Percentiles rank a stretch among this genome's conserved stretches.
Evolutionary conservation across 192 early-diverging fungal genomes (phyloP).

Genomic region (Dispira simplex): DNA sequence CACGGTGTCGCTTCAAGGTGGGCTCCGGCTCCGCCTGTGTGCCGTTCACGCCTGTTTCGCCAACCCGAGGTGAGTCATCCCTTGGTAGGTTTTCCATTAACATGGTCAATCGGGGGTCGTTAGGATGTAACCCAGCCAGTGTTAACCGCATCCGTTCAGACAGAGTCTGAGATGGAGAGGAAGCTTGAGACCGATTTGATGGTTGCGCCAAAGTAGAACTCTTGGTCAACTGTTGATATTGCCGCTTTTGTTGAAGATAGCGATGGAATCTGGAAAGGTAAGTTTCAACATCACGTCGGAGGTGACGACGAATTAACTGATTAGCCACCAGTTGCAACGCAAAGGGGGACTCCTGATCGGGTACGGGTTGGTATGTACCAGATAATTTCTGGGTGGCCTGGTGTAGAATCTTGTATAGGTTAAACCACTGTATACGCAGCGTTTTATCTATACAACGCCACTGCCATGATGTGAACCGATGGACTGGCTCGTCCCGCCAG

Average conservation of each 20-base stretch:
- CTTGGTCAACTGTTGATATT: background rate
- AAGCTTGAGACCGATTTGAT: background rate
- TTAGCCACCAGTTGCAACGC: background rate
- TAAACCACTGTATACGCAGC: background rate
- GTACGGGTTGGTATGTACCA: background rate
- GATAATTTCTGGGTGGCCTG: background rate
- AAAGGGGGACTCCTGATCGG: constrained; percentile 7
- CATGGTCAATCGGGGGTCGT: background rate
- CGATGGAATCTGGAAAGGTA: constrained; percentile 1
- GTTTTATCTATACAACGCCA: constrained; percentile 7
- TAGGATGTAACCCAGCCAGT: background rate
- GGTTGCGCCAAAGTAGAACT: background rate
- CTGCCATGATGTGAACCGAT: constrained; percentile 1
- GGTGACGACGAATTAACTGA: background rate
- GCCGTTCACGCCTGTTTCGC: too few species aligned
- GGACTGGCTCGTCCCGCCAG: background rate
- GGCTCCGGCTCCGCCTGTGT: too few species aligned
- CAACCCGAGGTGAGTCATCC: too few species aligned
- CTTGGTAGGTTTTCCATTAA: too few species aligned
- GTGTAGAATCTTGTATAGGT: constrained; percentile 11
- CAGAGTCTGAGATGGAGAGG: background rate
- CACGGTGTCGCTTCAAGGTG: too few species aligned
- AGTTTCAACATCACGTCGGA: background rate
- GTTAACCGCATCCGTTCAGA: background rate
- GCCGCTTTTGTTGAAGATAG: constrained; percentile 9